phyloP scores from a whole-genome alignment of 139 green algal genomes.

The Auxenochlorella pyrenoidosa region DNA sequence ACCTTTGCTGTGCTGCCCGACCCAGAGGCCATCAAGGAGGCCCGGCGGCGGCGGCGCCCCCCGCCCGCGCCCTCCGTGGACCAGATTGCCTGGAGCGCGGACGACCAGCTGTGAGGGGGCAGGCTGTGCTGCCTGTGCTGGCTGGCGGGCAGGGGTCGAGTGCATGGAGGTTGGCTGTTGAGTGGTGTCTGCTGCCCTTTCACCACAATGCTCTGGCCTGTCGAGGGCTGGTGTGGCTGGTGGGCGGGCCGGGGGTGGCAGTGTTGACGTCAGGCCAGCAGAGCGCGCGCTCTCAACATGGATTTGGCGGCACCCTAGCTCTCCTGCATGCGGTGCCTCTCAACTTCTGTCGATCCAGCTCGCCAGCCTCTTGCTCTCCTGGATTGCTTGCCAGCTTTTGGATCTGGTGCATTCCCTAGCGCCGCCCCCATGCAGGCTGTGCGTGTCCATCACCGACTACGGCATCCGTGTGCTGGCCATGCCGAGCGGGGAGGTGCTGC shows the following conservation, averaged over 20 bases:
- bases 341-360: too few species aligned
- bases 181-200: too few species aligned
- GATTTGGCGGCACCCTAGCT: too few species aligned
- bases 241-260: neutral
- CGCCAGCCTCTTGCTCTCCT: too few species aligned
- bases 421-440: conserved; percentile 44
- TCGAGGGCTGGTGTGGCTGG: neutral
- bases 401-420: too few species aligned
- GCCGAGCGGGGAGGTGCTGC: conserved; percentile 37
- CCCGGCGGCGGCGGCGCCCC: conserved; percentile 43
- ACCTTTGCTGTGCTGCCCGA: conserved; percentile 55
- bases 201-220: neutral
- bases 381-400: too few species aligned
- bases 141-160: too few species aligned
- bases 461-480: conserved; percentile 66
- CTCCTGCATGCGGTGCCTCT: too few species aligned
- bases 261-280: too few species aligned
- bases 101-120: conserved; percentile 46
- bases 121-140: neutral
- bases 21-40: conserved; percentile 43
- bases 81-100: conserved; percentile 70
- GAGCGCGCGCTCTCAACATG: too few species aligned
- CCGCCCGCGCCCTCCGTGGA: conserved; percentile 61
- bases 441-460: conserved; percentile 64
- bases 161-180: too few species aligned